Conservation (phyloP, 805 yeast species). For the Wickerhamiella azyma region DNA sequence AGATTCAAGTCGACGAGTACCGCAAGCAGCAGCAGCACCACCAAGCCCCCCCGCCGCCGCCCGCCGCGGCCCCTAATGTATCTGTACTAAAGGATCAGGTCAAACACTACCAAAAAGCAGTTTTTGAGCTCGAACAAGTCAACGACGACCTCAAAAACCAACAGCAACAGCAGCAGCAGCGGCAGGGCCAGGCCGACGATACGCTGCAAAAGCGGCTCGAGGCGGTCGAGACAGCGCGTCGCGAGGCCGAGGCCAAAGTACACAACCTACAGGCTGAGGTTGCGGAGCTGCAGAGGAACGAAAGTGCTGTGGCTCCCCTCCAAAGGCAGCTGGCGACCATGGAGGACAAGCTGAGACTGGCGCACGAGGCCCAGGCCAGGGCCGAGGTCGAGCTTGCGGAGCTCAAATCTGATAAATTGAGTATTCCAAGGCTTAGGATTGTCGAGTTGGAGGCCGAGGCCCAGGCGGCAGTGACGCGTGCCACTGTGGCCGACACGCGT, state of each 20-base stretch:
- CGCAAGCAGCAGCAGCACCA: too few relatives aligned
- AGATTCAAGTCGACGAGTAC: too few relatives aligned
- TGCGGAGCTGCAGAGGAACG: neutral
- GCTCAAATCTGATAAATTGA: neutral
- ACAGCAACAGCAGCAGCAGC: neutral
- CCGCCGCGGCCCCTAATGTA: too few relatives aligned
- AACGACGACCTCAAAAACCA: neutral
- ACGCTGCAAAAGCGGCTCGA: neutral
- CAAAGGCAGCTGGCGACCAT: neutral
- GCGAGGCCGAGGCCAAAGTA: neutral
- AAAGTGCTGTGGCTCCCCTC: neutral
- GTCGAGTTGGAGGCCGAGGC: neutral
- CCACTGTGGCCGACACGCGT: neutral
- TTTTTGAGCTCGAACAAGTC: neutral
- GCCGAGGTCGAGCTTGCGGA: neutral
- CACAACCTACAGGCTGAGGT: neutral
- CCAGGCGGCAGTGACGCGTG: neutral
- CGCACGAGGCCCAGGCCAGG: neutral
- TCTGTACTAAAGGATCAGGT: too few relatives aligned
- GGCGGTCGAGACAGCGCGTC: neutral
- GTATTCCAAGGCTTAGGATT: neutral
- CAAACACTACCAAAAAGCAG: too few relatives aligned
- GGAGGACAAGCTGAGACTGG: neutral
- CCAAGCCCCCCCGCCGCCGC: too few relatives aligned
- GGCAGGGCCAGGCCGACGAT: neutral